phyloP scores from a whole-genome alignment of 1,284 basidiomycete genomes.

The Porogramme epimiltina region DNA sequence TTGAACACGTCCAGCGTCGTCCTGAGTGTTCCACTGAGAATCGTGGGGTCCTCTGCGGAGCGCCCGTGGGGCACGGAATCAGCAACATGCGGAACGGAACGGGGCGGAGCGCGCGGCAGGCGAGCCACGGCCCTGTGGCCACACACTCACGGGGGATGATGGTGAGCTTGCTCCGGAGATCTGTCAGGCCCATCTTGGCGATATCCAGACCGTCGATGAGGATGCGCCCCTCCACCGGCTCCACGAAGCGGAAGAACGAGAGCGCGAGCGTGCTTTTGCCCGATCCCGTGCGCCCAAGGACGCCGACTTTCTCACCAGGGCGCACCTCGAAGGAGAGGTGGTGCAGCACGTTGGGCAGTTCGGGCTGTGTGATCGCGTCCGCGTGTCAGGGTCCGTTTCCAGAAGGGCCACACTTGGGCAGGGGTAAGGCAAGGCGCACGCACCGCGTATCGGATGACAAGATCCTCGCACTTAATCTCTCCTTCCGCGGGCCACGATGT shows the following conservation, averaged over 20 bases:
- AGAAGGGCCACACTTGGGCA: slow-evolving; percentile 3
- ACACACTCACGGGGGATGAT: slow-evolving; percentile 84
- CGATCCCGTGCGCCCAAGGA: slow-evolving; percentile 88
- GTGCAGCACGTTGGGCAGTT: slow-evolving; percentile 87
- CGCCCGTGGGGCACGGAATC: neutral
- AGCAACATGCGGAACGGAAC: neutral
- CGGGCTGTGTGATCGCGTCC: slow-evolving; percentile 49
- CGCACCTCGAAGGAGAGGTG: slow-evolving; percentile 76
- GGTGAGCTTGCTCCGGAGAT: slow-evolving; percentile 82
- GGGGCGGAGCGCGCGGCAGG: neutral
- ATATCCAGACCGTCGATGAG: slow-evolving; percentile 90
- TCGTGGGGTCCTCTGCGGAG: slow-evolving; percentile 74
- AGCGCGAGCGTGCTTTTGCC: slow-evolving; percentile 91
- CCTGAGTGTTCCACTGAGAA: slow-evolving; percentile 83
- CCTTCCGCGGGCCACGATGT: slow-evolving; percentile 83
- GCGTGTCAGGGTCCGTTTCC: slow-evolving; percentile 16
- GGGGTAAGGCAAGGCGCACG: slow-evolving; percentile 32
- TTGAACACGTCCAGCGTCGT: slow-evolving; percentile 89
- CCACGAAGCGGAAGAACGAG: slow-evolving; percentile 95
- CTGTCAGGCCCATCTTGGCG: slow-evolving; percentile 82
- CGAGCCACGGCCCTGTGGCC: neutral
- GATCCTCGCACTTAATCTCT: slow-evolving; percentile 75
- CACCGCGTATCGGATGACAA: slow-evolving; percentile 88
- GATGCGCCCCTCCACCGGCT: slow-evolving; percentile 83
- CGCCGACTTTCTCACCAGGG: slow-evolving; percentile 84